Evolutionary conservation across 495 filamentous ascomycete species (phyloP), one percentile per base, ranked within the genome.

Genomic region (Aspergillus cristatus): DNA sequence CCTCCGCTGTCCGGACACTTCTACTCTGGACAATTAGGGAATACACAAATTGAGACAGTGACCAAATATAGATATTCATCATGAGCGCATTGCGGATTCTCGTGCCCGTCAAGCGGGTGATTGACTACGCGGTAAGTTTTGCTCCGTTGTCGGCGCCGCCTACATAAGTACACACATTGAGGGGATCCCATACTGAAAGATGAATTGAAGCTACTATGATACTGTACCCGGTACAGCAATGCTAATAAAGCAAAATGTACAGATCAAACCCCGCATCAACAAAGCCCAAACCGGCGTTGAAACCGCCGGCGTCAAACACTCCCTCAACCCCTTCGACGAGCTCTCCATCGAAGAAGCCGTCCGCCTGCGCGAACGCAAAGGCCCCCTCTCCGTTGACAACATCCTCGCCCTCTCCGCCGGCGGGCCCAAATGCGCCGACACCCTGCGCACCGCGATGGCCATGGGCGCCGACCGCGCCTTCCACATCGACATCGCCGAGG

Each of bases 241-340:
- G 8, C 20, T 24, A 8, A 24, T 24, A 8, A 24, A 24, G n/a
- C n/a, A n/a, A n/a, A n/a, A n/a, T n/a, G 6, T 18, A 38, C 54
- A 98, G 91, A 76, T 95, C 75, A 96, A 95, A 73, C 91, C 91
- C 39, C 85, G 91, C 48, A 86, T 97, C 72, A 96, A 96, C 78
- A 89, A 91, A 61, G 65, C 91, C 55, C 81, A 86, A 61, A 97
- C 91, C 28, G 93, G 79, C 57, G 79, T 98, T 65, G 87, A 94
- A 67, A 95, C 85, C 32, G 65, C 75, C 32, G 83, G 82, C 48
- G 87, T 97, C 50, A 98, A 97, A 65, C 91, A 96, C 74, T 83
- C 77, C 61, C 86, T 97, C 74, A 98, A 98, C 75, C 91, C 91
- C 34, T 98, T 98, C 71, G 91, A 98, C 68, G 91, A 97, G 65